Percentiles rank a stretch among this genome's conserved stretches.
Conservation (phyloP, 179 eudicot genomes). For the Camellia oleifera region DNA sequence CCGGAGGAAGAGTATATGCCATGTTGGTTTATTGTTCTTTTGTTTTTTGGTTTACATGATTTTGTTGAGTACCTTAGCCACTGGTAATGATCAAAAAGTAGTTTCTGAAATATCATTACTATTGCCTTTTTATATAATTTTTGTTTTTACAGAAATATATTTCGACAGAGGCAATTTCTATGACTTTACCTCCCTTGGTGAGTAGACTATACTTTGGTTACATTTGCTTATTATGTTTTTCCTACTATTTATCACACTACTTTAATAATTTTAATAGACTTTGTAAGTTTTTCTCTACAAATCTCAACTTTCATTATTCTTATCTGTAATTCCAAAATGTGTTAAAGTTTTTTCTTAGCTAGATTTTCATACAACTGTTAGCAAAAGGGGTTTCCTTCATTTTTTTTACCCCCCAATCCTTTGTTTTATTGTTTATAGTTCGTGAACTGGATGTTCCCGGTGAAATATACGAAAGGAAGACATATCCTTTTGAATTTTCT, state of each 20-base stretch:
- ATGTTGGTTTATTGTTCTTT: not conserved
- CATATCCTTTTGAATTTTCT: constrained; percentile 85
- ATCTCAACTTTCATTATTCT: not conserved
- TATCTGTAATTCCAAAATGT: not conserved
- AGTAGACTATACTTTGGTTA: constrained; percentile 22
- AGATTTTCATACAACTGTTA: not conserved
- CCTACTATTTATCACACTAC: not conserved
- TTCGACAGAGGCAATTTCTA: constrained; percentile 90
- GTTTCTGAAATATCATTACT: not conserved
- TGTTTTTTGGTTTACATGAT: not conserved
- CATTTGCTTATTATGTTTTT: not conserved
- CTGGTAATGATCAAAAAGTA: not conserved
- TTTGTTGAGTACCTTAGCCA: not conserved
- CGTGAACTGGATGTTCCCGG: constrained; percentile 98
- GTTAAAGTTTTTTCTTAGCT: not conserved
- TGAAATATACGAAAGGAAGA: constrained; percentile 83
- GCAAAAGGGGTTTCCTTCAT: not conserved
- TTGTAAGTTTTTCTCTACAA: not conserved
- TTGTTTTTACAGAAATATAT: constrained; percentile 73
- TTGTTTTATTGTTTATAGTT: constrained; percentile 46
- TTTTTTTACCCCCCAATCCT: no score
- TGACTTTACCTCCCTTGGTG: constrained; percentile 94
- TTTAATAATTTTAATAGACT: no score
- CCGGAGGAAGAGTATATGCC: not conserved
- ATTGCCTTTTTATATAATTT: not conserved